Base-by-base conservation (phyloP, 2,329 filamentous ascomycete genomes). In the Colletotrichum chlorophyti region DNA sequence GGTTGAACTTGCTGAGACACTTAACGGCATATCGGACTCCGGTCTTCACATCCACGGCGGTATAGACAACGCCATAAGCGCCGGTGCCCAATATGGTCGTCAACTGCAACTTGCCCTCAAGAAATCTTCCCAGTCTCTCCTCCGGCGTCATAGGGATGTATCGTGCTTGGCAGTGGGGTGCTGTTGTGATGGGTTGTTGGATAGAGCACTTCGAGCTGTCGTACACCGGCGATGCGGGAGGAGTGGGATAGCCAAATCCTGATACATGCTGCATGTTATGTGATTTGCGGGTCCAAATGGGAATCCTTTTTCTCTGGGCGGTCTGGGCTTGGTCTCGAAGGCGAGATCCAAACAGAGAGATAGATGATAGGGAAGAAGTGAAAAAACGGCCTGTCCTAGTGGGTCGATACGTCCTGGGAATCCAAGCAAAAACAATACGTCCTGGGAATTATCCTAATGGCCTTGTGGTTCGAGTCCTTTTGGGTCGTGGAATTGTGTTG, bases 11-110 rank as follows among this genome's bases (percentile, higher is more conserved):
- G 87, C 92, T 95, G 71, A 99, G 84, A 61, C 93, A 94, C 83
- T 99, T 99, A 71, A 99, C 94, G 64, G 95, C 95, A 81, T 96
- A 99, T 64, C 86, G 88, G 58, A 87, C 84, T 72, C 90, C 85
- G 65, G 88, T 94, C 72, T 89, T 88, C 71, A 94, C 85, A 77
- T 95, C 93, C 76, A 91, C 81, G 69, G 93, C 93, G 64, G 88
- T 87, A 79, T 98, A 98, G 23, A 99, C 95, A 37, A 97, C 93
- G 64, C 95, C 95, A 76, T 99, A 99, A 57, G 95, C 95, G 66
- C 95, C 95, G 47, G 94, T 91, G 64, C 95, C 95, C 62, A 98
- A 84, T 67, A 98, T 91, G 62, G 87, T 85, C 63, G 88, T 91
- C 69, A 98, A 81, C 78, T 94, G 89, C 66, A 97, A 83, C 72